Conservation (phyloP, 2,329 filamentous ascomycete genomes). For the Calonectria fujianensis region DNA sequence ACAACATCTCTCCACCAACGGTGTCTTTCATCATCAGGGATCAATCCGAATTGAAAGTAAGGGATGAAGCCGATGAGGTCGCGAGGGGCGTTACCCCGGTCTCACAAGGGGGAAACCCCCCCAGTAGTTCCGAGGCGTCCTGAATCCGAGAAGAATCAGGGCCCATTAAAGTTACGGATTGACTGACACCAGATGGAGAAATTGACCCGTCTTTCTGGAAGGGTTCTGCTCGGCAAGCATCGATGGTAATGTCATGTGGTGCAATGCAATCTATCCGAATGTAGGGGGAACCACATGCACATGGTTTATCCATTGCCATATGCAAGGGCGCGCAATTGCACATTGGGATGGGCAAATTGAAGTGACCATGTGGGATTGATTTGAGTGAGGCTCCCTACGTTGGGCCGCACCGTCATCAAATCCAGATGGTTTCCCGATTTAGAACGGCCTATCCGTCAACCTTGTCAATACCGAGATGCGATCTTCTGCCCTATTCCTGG, state of each 20-base stretch:
- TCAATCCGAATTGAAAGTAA: conserved; percentile 31
- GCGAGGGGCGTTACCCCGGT: conserved; percentile 24
- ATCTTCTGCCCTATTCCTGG: conserved; percentile 19
- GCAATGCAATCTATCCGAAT: conserved; percentile 16
- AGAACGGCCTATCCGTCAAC: conserved; percentile 18
- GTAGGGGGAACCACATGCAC: neutral
- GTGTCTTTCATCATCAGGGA: conserved; percentile 1
- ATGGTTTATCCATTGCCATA: neutral
- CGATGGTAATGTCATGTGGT: conserved; percentile 17
- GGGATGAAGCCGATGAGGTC: conserved; percentile 16
- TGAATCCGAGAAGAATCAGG: conserved; percentile 16
- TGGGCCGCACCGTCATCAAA: conserved; percentile 10
- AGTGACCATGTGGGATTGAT: conserved; percentile 9
- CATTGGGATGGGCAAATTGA: conserved; percentile 16
- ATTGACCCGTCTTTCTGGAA: conserved; percentile 17
- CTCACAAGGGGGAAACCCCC: conserved; percentile 26
- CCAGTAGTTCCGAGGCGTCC: conserved; percentile 13
- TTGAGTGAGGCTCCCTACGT: conserved; percentile 3
- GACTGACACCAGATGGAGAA: conserved; percentile 18
- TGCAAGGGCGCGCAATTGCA: conserved; percentile 12
- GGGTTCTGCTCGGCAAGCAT: conserved; percentile 16
- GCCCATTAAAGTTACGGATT: conserved; percentile 20
- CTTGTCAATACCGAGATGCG: conserved; percentile 14
- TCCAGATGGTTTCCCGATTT: conserved; percentile 15
- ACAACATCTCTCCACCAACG: conserved; percentile 17